Conservation (phyloP, 202 grass and related monocot species). For the Bolboschoenoplectus hybrid region DNA sequence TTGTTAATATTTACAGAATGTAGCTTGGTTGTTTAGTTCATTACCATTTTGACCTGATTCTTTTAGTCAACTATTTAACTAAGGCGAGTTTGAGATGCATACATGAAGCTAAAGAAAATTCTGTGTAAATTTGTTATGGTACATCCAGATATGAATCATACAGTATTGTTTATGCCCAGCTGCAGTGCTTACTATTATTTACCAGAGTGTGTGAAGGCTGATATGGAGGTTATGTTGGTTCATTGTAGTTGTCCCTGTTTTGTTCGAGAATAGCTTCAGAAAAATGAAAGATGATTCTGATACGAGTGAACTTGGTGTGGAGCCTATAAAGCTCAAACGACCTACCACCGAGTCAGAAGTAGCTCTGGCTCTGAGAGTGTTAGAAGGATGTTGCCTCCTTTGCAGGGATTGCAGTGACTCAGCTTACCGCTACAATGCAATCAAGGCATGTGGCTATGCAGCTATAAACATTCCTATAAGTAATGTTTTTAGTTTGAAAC, state of each 20-base stretch:
- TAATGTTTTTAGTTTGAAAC: neutral
- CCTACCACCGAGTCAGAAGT: slow-evolving; percentile 57
- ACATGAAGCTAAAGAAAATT: neutral
- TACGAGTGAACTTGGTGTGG: slow-evolving; percentile 46
- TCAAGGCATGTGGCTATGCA: slow-evolving; percentile 46
- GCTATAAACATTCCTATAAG: neutral
- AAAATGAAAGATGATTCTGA: slow-evolving; percentile 39
- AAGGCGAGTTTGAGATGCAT: neutral
- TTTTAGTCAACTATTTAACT: slow-evolving; percentile 9
- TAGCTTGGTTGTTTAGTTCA: neutral
- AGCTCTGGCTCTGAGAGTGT: slow-evolving; percentile 58
- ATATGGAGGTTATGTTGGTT: neutral
- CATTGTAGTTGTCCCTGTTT: slow-evolving; percentile 54
- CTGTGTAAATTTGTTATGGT: neutral
- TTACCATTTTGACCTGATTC: neutral
- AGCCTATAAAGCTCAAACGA: slow-evolving; percentile 51
- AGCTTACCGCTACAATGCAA: slow-evolving; percentile 52
- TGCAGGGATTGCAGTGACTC: slow-evolving; percentile 45
- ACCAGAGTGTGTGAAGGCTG: slow-evolving; percentile 7
- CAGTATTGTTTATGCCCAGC: neutral
- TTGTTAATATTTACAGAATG: neutral
- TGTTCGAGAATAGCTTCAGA: slow-evolving; percentile 61
- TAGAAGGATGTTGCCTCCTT: slow-evolving; percentile 64
- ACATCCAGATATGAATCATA: neutral
- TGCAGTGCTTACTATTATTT: neutral